Evolutionary conservation across 345 rosid species (phyloP).

Genomic region (Pistacia integerrima): DNA sequence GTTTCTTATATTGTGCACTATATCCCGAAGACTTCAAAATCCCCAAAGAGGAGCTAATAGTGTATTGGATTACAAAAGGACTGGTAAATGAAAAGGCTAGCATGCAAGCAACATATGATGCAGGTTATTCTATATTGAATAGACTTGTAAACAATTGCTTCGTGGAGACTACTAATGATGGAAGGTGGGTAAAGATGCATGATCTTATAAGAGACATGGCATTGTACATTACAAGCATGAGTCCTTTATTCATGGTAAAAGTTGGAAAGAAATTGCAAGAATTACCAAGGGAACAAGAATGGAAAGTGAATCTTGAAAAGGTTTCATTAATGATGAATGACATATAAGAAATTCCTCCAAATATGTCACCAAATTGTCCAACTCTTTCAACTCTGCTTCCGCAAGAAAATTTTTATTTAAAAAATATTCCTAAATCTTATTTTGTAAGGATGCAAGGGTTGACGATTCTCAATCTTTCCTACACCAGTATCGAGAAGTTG

Average conservation of each 20-base stretch:
- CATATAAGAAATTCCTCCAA: background rate
- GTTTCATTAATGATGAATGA: constrained; percentile 12
- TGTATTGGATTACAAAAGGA: constrained; percentile 18
- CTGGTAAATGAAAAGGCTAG: background rate
- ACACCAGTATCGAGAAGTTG: too few relatives aligned
- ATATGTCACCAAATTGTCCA: constrained; percentile 8
- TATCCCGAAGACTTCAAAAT: constrained; percentile 9
- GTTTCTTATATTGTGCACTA: background rate
- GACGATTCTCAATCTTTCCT: too few relatives aligned
- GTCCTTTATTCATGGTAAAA: constrained; percentile 14
- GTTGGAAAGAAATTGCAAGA: constrained; percentile 1
- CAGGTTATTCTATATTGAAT: constrained; percentile 7
- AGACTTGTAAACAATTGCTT: constrained; percentile 14
- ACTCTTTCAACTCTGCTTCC: too few relatives aligned
- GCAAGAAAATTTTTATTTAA: too few relatives aligned
- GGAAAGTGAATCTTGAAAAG: constrained; percentile 19
- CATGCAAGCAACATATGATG: background rate
- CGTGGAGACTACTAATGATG: background rate
- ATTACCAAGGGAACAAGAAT: background rate
- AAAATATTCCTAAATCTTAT: too few relatives aligned
- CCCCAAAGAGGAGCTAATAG: constrained; percentile 9
- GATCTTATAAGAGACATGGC: constrained; percentile 34
- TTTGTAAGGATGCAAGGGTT: too few relatives aligned
- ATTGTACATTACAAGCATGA: background rate
- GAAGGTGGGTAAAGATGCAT: constrained; percentile 26